Evolutionary conservation across 352 stramenopile species (phyloP).

Genomic region (Pythium aphanidermatum): DNA sequence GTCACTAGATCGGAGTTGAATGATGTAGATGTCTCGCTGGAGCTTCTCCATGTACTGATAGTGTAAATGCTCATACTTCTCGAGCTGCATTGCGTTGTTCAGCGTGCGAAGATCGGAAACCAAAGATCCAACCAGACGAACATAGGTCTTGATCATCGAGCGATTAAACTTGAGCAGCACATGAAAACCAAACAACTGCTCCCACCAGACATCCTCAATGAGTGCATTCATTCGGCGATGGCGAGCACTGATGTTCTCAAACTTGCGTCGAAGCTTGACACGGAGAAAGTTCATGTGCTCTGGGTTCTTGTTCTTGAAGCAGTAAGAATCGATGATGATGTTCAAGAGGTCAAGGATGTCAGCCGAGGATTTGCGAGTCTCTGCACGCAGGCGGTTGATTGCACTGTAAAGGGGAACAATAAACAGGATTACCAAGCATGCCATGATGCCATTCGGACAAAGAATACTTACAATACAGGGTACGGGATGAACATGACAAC

Average conservation of each 20-base stretch:
- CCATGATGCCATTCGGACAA: neutral
- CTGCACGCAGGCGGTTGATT: conserved; percentile 41
- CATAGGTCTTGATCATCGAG: conserved; percentile 61
- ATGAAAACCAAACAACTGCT: conserved; percentile 71
- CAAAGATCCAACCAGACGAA: conserved; percentile 54
- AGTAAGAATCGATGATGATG: conserved; percentile 81
- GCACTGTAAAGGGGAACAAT: conserved; percentile 25
- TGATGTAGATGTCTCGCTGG: conserved; percentile 77
- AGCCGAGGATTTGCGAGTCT: conserved; percentile 38
- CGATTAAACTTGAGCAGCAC: conserved; percentile 62
- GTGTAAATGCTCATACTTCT: conserved; percentile 68
- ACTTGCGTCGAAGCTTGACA: conserved; percentile 68
- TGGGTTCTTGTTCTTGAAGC: conserved; percentile 84
- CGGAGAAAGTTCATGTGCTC: conserved; percentile 80
- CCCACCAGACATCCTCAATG: conserved; percentile 75
- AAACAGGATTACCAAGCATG: neutral
- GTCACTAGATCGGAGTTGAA: conserved; percentile 57
- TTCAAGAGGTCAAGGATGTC: conserved; percentile 73
- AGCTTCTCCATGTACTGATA: conserved; percentile 73
- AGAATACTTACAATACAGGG: conserved; percentile 60
- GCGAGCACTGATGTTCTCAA: conserved; percentile 39
- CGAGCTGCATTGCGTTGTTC: conserved; percentile 75
- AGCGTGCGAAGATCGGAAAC: conserved; percentile 60
- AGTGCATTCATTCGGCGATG: conserved; percentile 54
- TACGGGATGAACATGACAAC: conserved; percentile 75